Evolutionary conservation across 495 filamentous ascomycete species (phyloP), one percentile per base, ranked within the genome.

Genomic region (Polyplosphaeria fusca): DNA sequence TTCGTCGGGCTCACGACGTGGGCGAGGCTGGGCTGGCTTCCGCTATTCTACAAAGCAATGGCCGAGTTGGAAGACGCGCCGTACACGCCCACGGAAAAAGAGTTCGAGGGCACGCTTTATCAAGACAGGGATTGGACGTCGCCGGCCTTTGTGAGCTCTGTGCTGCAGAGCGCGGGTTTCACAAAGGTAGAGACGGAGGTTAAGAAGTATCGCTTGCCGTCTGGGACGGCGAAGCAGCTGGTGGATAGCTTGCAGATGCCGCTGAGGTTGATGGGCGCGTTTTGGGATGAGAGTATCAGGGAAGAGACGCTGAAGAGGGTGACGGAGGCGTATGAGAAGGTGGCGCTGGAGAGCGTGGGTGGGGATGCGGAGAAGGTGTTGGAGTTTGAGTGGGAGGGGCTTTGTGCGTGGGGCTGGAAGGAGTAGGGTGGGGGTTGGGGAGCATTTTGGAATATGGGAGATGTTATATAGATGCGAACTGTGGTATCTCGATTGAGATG

Each of bases 1-100:
- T 47, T 54, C 42, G 22, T 60, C 5, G 48, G 47, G 9, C 3
- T 60, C 12, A 41, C 30, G 4, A 47, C 57, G 22, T 60, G 57
- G 57, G 18, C 22, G 22, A 18, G 16, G n/a, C 40, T 60, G 11
- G 25, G 22, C 27, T 53, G 41, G 48, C 23, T 40, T 26, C 41
- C 28, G 3, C 14, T 40, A 23, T 4, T 60, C 28, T 3, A 12
- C 5, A 24, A 30, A 14, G 48, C 57, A 4, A 39, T 60, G 9
- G 25, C 25, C 4, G 9, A 20, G 14, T 26, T 46, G 3, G 19
- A 26, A 35, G 14, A 14, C 47, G 16, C 9, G 18, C 42, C 57
- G 2, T 16, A 37, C 48, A 42, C 16, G 42, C 35, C 42, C n/a
- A 27, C 41, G 5, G 48, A 23, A 26, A 23, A 20, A 1, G 41